Conservation (phyloP, 2,329 filamentous ascomycete species). For the Microascus cirrosus region DNA sequence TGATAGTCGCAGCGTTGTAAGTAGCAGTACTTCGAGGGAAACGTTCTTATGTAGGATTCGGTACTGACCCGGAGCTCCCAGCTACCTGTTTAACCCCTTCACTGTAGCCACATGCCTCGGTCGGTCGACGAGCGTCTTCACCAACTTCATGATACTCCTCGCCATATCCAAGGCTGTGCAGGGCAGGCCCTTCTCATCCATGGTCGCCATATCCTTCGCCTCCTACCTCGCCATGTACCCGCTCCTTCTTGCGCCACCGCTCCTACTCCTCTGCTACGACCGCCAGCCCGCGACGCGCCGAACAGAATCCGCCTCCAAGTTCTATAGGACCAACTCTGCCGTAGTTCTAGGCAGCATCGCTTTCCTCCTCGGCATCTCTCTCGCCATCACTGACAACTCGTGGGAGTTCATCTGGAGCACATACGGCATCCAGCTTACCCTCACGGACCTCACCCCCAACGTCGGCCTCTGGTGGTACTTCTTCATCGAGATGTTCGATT, state of each 20-base stretch:
- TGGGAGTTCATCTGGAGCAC: slow-evolving; percentile 85
- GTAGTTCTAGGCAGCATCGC: slow-evolving; percentile 44
- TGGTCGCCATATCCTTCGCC: slow-evolving; percentile 77
- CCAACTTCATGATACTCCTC: slow-evolving; percentile 76
- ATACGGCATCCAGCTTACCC: slow-evolving; percentile 82
- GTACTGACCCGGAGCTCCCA: slow-evolving; percentile 21
- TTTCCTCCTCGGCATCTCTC: slow-evolving; percentile 60
- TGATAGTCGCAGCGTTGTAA: slow-evolving; percentile 70
- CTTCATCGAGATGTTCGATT: slow-evolving; percentile 99
- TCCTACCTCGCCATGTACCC: slow-evolving; percentile 91
- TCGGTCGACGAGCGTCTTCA: slow-evolving; percentile 79
- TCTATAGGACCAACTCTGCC: slow-evolving; percentile 40
- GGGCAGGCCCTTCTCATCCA: slow-evolving; percentile 62
- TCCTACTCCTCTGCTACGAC: slow-evolving; percentile 73
- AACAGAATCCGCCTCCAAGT: slow-evolving; percentile 27
- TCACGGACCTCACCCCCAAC: slow-evolving; percentile 89
- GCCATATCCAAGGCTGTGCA: slow-evolving; percentile 71
- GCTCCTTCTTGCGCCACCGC: slow-evolving; percentile 70
- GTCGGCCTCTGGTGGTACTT: slow-evolving; percentile 99
- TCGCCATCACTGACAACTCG: slow-evolving; percentile 59
- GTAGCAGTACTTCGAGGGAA: slow-evolving; percentile 12
- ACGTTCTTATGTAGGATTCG: not conserved
- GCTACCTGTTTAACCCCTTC: slow-evolving; percentile 90
- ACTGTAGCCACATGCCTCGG: slow-evolving; percentile 85
- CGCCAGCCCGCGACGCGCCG: slow-evolving; percentile 28